Base-by-base conservation (phyloP, 2,329 filamentous ascomycete genomes). In the Trichophyton schoenleinii region DNA sequence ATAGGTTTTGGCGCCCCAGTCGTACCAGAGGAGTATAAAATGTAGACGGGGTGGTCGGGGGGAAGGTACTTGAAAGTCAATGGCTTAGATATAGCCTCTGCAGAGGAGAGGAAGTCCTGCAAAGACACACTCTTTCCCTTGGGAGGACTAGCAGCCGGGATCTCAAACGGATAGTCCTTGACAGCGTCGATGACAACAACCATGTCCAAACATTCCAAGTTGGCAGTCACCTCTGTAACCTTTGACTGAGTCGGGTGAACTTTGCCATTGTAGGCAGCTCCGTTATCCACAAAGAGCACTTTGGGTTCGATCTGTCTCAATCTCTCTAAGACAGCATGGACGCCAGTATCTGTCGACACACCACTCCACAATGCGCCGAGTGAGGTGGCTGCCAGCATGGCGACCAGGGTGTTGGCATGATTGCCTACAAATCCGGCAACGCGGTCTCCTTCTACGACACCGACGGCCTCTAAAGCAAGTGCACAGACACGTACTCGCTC, bases 351-450 rank as follows among this genome's bases (percentile, higher is more conserved):
- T 2, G 92, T 91, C 68, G 89, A 95, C 57, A 96, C 89, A 5
- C 88, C 88, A 0, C 91, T 96, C 92, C 92, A 97, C 42, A 96
- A 83, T 15, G 88, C 91, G 34, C 94, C 94, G 1, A 96, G 73
- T 0, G 89, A 85, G 0, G 90, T 86, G 0, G 90, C 83, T 0
- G 89, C 88, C 36, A 99, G 80, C 86, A 95, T 94, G 20, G 90
- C 89, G 9, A 96, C 85, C 20, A 97, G 77, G 0, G 91, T 88
- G 72, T 95, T 88, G 5, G 84, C 84, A 72, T 96, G 91, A 70
- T 99, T 97, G 22, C 89, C 92, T 13, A 96, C 84, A 70, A 91
- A 96, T 7, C 83, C 84, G 22, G 82, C 84, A 11, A 87, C 80
- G 55, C 84, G 77, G 65, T 87, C 84, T 1, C 82, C 83, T 55